Evolutionary conservation across 129 eudicot genomes (phyloP).

Genomic region (Centella asiatica): DNA sequence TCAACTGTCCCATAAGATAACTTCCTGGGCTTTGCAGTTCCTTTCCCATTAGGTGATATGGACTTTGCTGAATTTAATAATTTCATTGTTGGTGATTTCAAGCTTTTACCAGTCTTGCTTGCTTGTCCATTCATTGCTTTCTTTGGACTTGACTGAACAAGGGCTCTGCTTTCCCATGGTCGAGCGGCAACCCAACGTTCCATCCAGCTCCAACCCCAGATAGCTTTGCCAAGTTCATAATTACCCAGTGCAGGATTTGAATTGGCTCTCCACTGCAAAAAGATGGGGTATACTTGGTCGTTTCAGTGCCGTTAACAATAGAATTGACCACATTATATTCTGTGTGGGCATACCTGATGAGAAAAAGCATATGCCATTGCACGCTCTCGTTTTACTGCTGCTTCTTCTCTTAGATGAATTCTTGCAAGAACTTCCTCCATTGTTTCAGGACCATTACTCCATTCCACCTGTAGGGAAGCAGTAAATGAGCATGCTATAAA

Average conservation of each 20-base stretch:
- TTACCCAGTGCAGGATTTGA: conserved; percentile 33
- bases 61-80: conserved; percentile 36
- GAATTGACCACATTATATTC: background rate
- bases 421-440: conserved; percentile 67
- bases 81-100: conserved; percentile 32
- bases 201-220: conserved; percentile 99
- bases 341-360: conserved; percentile 62
- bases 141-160: conserved; percentile 44
- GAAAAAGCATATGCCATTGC: conserved; percentile 96
- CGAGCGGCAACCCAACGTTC: conserved; percentile 99
- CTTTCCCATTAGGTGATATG: conserved; percentile 42
- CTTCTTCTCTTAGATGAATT: conserved; percentile 84
- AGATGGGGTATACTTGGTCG: background rate
- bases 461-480: conserved; percentile 57
- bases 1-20: conserved; percentile 50
- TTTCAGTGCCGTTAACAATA: background rate
- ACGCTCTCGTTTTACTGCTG: conserved; percentile 84
- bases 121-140: conserved; percentile 32
- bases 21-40: conserved; percentile 40
- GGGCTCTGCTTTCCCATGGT: conserved; percentile 82
- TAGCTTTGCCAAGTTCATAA: conserved; percentile 47
- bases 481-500: background rate
- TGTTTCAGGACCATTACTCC: conserved; percentile 72
- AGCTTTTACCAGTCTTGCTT: conserved; percentile 28
- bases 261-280: conserved; percentile 84